Evolutionary conservation across 2,329 filamentous ascomycete species (phyloP).

Genomic region (Colletotrichum sp.): DNA sequence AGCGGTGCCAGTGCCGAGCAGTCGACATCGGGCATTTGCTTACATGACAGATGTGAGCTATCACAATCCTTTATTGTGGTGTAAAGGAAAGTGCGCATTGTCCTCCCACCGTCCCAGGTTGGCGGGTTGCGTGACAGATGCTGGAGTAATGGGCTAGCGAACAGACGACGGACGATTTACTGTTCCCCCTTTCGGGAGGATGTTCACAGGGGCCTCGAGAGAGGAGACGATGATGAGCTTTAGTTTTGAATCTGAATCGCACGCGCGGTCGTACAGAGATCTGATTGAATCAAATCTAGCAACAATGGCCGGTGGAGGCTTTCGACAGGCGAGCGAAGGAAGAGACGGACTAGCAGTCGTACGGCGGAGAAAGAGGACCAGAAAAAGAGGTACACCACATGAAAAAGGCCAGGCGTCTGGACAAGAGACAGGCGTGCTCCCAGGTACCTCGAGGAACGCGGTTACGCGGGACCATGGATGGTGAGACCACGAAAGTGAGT

Average conservation of each 20-base stretch:
- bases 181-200: neutral
- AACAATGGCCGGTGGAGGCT: neutral
- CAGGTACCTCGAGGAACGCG: slow-evolving; percentile 12
- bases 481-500: slow-evolving; percentile 1
- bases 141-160: neutral
- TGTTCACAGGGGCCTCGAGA: neutral
- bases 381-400: neutral
- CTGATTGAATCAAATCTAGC: neutral
- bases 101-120: neutral
- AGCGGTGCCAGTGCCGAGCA: neutral
- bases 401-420: neutral
- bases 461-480: neutral
- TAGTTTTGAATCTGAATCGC: neutral
- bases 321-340: neutral
- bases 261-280: slow-evolving; percentile 9
- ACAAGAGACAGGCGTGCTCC: neutral
- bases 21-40: neutral
- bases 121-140: neutral
- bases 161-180: neutral
- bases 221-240: neutral
- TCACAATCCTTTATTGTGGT: neutral
- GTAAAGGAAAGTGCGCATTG: neutral
- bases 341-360: neutral
- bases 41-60: neutral
- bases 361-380: neutral